These are phyloP conservation scores for Boletus holoroseus DNA, from an alignment of 1,284 basidiomycete genomes.

Conservation along the genomic window DNA sequence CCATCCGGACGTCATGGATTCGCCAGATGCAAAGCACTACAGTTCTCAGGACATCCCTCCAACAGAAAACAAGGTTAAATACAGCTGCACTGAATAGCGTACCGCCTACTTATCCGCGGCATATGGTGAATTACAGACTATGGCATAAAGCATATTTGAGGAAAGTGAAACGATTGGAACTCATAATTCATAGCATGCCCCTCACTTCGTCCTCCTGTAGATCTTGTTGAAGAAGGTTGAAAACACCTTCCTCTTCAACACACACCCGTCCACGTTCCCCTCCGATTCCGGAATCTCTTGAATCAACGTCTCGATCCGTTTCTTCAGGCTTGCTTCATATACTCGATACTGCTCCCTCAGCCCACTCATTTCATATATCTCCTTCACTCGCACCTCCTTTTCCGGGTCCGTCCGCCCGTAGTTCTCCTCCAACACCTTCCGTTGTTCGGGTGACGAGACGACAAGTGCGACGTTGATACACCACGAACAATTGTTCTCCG, in stretches of 20 bases:
- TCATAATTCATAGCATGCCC: background rate
- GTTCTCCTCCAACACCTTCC: slow-evolving; percentile 61
- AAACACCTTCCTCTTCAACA: slow-evolving; percentile 66
- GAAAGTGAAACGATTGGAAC: background rate
- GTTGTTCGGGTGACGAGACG: slow-evolving; percentile 51
- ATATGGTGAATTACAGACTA: background rate
- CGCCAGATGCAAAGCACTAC: background rate
- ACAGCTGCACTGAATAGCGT: background rate
- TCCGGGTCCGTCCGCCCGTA: slow-evolving; percentile 75
- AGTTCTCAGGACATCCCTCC: background rate
- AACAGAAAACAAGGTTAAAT: background rate
- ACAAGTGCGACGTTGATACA: slow-evolving; percentile 85
- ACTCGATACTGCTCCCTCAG: slow-evolving; percentile 52
- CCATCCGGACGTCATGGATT: background rate
- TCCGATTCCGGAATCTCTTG: slow-evolving; percentile 48
- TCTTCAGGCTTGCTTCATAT: slow-evolving; percentile 66
- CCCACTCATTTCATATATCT: slow-evolving; percentile 58
- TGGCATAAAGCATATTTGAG: background rate
- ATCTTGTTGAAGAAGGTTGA: slow-evolving; percentile 70
- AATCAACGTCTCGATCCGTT: slow-evolving; percentile 53
- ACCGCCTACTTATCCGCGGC: background rate
- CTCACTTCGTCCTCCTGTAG: slow-evolving; percentile 1
- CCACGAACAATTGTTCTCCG: slow-evolving; percentile 98
- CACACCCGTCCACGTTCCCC: slow-evolving; percentile 31
- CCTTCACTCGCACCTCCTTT: slow-evolving; percentile 59